Evolutionary conservation across 306 rosid species (phyloP), one percentile per base, ranked within the genome.

Genomic region (Begonia fuchsioides): DNA sequence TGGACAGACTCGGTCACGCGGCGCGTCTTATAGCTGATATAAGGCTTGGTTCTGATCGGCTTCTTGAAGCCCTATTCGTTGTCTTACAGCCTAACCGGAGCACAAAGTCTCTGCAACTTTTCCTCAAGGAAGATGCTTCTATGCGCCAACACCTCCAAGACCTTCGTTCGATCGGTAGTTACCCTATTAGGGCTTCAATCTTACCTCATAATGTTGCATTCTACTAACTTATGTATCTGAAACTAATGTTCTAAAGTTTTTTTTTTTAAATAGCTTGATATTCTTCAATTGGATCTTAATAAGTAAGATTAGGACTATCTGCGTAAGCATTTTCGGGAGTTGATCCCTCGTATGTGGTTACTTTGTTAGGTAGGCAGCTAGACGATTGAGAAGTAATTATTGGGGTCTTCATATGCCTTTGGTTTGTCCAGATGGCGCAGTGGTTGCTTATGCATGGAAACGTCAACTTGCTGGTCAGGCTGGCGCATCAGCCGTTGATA

Each of bases 341-440:
- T 26, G 35, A 26, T 26, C 35, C 35, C 35, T 26, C 3, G 39
- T 54, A 48, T 12, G 44, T 45, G 20, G 39, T 49, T 9, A 12
- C 19, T 51, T 70, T 71, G 35, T 1, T 58, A 88, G 97, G 97
- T 51, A 83, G 62, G 82, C 93, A 74, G 76, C 71, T 83, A 6
- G 95, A 81, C 76, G 85, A 32, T 74, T 82, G 8, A 71, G 90
- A 59, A 81, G 93, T 50, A 81, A 88, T 57, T 81, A 86, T 43
- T 88, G 96, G 96, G 96, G 95, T 1, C 41, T 81, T 54, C 93
- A 83, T 69, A 88, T 88, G 97, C 97, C 95, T 1, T 58, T 88
- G 71, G 90, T 84, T 62, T 88, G 97, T 61, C 95, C 97, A 1
- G 95, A 88, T 11, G 97, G 90, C 0, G 93, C 95, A 2, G 93